Base-by-base conservation (phyloP, 2,329 filamentous ascomycete species). In the Diaporthe aspalathi region DNA sequence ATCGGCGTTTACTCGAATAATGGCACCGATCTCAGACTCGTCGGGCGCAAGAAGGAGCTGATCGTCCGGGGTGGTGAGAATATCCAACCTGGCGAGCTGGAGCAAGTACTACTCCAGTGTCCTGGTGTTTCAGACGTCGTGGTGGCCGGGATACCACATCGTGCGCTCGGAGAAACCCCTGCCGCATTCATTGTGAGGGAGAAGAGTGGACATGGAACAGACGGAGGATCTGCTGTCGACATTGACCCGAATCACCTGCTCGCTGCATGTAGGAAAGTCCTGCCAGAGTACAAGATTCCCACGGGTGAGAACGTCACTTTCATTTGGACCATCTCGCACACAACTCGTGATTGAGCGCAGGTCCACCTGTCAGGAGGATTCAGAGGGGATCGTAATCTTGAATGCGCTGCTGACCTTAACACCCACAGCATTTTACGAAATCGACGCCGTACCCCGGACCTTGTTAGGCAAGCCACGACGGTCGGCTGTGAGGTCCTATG, bases 11-110 rank as follows among this genome's bases (percentile, higher is more conserved):
- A 5, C 9, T n/a, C n/a, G 11, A 49, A 8, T 16, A 20, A 17
- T 22, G 32, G 45, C 5, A 20, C 20, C 2, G 22, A 50, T 12
- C 29, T 69, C 16, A 43, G 5, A 2, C 27, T 69, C 5, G 24
- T 56, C 16, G 67, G 67, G 3, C 54, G 67, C 9, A 27, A 27
- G 24, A 69, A 69, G 20, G 67, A 69, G 14, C 11, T 69, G 43
- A 69, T 69, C 22, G 32, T 69, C 20, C 43, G 67, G 11, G 67
- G 67, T 3, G 67, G 67, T 14, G 67, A 69, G 20, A 69, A 69
- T 20, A 69, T 69, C 32, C 67, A 45, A 1, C 67, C 67, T 1
- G 14, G 29, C 24, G 67, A 69, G 22, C 14, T 69, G 14, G 67
- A 69, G 35, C 40, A 20, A 20, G 40, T n/a, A 0, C 54, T 69